phyloP scores from a whole-genome alignment of 805 yeast species.

The Barnettozyma californica region DNA sequence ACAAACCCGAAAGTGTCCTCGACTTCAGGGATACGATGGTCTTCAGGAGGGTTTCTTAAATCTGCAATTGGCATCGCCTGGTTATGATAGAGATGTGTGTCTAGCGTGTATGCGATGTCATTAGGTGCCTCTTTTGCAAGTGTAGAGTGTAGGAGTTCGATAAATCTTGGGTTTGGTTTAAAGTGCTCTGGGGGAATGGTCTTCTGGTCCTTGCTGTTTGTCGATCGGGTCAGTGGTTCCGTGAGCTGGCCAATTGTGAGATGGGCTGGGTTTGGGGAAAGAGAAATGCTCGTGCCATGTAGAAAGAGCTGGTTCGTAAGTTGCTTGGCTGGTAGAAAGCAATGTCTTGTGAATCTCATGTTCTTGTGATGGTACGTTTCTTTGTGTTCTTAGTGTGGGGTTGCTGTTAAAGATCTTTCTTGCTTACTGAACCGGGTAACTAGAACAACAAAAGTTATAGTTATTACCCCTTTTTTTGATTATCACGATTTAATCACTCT shows the following conservation, averaged over 20 bases:
- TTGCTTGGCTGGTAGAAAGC: neutral
- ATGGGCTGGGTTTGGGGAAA: neutral
- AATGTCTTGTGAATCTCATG: neutral
- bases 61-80: constrained; percentile 69
- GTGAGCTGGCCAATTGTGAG: neutral
- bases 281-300: neutral
- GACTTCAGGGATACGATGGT: constrained; percentile 63
- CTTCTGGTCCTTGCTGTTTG: neutral
- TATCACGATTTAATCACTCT: too few species aligned
- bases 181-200: constrained; percentile 6
- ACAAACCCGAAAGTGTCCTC: constrained; percentile 71
- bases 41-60: constrained; percentile 56
- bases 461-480: too few species aligned
- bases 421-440: too few species aligned
- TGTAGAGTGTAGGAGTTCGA: constrained; percentile 5
- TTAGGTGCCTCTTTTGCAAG: constrained; percentile 26
- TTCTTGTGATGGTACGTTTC: neutral
- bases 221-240: neutral
- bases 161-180: constrained; percentile 9
- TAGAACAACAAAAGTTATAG: too few species aligned
- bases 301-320: neutral
- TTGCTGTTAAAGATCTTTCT: too few species aligned
- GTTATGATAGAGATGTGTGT: constrained; percentile 47
- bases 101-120: constrained; percentile 52
- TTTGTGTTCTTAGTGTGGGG: too few species aligned